These are phyloP conservation scores for Penicillium sclerotigenum DNA, from an alignment of 2,329 filamentous ascomycete species.

Conservation along the genomic window DNA sequence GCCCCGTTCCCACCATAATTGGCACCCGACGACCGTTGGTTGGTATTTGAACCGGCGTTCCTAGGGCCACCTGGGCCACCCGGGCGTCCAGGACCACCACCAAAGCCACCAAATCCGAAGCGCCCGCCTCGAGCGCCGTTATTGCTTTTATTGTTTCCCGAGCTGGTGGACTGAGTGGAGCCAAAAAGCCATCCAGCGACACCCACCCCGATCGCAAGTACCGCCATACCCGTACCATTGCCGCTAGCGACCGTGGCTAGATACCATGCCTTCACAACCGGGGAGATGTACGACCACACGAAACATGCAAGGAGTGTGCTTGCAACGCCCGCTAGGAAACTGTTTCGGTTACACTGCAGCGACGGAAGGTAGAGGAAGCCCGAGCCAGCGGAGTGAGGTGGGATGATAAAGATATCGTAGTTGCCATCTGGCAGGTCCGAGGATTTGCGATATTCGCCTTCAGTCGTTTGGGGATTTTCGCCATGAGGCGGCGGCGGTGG, in stretches of 20 bases:
- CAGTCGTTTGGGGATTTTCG: conserved; percentile 66
- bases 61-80: conserved; percentile 16
- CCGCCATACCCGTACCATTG: conserved; percentile 67
- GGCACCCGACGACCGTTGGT: conserved; percentile 22
- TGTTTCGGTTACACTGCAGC: conserved; percentile 78
- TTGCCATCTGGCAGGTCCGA: conserved; percentile 76
- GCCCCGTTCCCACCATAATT: conserved; percentile 24
- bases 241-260: conserved; percentile 67
- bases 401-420: conserved; percentile 97
- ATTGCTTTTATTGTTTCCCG: conserved; percentile 27
- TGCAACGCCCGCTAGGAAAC: conserved; percentile 82
- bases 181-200: conserved; percentile 75
- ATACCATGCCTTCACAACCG: conserved; percentile 72
- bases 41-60: conserved; percentile 19
- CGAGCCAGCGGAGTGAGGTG: conserved; percentile 80
- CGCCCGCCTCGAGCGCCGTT: conserved; percentile 26
- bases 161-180: conserved; percentile 54
- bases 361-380: conserved; percentile 96
- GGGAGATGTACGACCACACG: conserved; percentile 69
- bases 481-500: conserved; percentile 85
- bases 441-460: conserved; percentile 46
- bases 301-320: conserved; percentile 70
- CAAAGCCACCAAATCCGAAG: conserved; percentile 23
- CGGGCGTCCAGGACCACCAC: conserved; percentile 16
- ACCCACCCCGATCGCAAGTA: conserved; percentile 70